Evolutionary conservation across 2,329 filamentous ascomycete genomes (phyloP).

Genomic region (Aspergillus fischeri): DNA sequence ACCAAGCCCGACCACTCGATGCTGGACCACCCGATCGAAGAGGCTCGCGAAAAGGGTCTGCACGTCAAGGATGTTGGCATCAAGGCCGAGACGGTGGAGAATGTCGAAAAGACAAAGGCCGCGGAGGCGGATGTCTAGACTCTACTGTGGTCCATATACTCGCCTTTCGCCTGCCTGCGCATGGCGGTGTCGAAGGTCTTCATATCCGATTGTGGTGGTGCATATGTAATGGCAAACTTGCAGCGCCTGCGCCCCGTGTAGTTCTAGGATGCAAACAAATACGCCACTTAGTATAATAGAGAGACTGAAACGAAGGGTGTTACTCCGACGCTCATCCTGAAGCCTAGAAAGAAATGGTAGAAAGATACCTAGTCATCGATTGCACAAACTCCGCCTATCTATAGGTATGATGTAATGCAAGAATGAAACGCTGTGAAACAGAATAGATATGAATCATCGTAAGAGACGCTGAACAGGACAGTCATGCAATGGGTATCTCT

Average conservation of each 20-base stretch:
- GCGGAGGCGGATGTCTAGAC: neutral
- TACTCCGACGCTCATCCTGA: neutral
- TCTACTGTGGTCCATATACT: too few species aligned
- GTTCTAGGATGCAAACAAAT: neutral
- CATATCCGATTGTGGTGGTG: too few species aligned
- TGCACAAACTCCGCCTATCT: neutral
- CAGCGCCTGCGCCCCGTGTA: neutral
- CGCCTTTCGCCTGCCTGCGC: too few species aligned
- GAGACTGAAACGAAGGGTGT: neutral
- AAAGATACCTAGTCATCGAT: neutral
- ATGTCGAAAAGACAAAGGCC: neutral
- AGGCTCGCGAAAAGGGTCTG: slow-evolving; percentile 20
- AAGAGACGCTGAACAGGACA: neutral
- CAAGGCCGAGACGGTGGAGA: neutral
- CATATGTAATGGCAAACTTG: too few species aligned
- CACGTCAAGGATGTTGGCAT: slow-evolving; percentile 9
- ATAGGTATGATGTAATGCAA: slow-evolving; percentile 3
- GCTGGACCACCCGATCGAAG: slow-evolving; percentile 26
- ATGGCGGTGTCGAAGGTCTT: too few species aligned
- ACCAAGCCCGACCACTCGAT: slow-evolving; percentile 29
- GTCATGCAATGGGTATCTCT: slow-evolving; percentile 8
- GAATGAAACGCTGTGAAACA: neutral
- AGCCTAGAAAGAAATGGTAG: neutral
- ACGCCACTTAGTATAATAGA: neutral
- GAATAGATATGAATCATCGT: neutral